A percentile compares a stretch with the other conserved stretches of the same genome.
phyloP scores from a whole-genome alignment of 202 grass and related monocot species.

The Eragrostis tef region DNA sequence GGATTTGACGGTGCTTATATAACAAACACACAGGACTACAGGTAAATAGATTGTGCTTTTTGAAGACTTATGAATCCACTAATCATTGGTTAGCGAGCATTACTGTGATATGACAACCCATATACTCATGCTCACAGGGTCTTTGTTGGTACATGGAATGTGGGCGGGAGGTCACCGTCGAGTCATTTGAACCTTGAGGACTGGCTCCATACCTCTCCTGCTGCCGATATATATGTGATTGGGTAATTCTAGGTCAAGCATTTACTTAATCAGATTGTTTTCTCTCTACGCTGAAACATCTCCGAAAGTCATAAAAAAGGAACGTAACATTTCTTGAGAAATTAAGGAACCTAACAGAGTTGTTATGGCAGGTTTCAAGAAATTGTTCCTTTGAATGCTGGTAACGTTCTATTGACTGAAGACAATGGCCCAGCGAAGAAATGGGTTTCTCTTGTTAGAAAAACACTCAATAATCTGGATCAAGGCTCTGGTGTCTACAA shows the following conservation, averaged over 20 bases:
- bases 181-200: conserved; percentile 87
- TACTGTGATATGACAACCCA: conserved; percentile 39
- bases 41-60: conserved; percentile 54
- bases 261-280: conserved; percentile 22
- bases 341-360: conserved; percentile 32
- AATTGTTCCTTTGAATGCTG: conserved; percentile 98
- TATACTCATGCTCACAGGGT: conserved; percentile 53
- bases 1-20: conserved; percentile 62
- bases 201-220: conserved; percentile 87
- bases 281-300: background rate
- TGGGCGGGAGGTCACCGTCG: conserved; percentile 87
- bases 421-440: conserved; percentile 84
- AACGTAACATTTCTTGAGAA: no score
- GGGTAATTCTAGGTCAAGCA: conserved; percentile 51
- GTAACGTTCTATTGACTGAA: conserved; percentile 82
- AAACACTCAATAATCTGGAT: conserved; percentile 72
- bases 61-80: background rate
- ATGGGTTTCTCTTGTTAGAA: conserved; percentile 84
- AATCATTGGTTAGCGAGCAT: conserved; percentile 26
- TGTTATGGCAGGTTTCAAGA: conserved; percentile 78
- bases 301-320: background rate
- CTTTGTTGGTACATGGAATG: conserved; percentile 93
- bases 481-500: conserved; percentile 60
- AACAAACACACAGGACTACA: conserved; percentile 79
- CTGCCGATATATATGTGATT: conserved; percentile 94